These are phyloP conservation scores for Tetradesmus lagerheimii DNA, from an alignment of 139 green algal species.

Conservation along the genomic window DNA sequence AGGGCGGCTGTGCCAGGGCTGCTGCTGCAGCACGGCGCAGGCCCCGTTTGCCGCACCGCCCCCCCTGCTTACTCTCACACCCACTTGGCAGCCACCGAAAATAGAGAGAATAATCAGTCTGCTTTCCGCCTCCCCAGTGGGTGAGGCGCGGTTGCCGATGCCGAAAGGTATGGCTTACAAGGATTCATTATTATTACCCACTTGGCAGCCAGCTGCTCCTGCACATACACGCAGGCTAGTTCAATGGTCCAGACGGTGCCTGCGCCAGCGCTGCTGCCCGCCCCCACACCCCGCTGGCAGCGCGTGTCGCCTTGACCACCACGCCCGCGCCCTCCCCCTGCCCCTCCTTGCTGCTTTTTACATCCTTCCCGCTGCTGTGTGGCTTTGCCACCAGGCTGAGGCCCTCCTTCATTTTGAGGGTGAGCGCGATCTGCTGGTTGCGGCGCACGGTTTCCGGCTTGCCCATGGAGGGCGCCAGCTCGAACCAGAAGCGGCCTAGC, in stretches of 20 bases:
- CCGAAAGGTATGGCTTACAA: no score
- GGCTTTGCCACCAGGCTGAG: slow-evolving; percentile 47
- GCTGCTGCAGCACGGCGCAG: no score
- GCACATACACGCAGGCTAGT: neutral
- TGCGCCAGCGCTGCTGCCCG: neutral
- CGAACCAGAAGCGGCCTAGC: slow-evolving; percentile 59
- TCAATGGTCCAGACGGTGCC: slow-evolving; percentile 21
- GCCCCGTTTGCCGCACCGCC: no score
- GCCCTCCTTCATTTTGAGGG: slow-evolving; percentile 60
- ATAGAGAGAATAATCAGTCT: no score
- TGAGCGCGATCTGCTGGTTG: slow-evolving; percentile 57
- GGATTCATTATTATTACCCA: no score
- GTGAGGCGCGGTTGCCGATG: no score
- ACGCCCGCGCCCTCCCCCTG: neutral
- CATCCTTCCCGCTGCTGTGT: slow-evolving; percentile 20
- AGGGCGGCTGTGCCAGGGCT: no score
- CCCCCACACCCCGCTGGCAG: neutral
- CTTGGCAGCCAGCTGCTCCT: no score
- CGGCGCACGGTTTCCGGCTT: slow-evolving; percentile 41
- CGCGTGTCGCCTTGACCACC: neutral
- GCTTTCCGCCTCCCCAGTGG: no score
- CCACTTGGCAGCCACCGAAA: no score
- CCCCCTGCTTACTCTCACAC: no score
- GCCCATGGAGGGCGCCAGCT: slow-evolving; percentile 52
- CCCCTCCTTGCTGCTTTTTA: no score